Conservation (phyloP, 2,329 filamentous ascomycete species). For the Trichoderma koningiopsis region DNA sequence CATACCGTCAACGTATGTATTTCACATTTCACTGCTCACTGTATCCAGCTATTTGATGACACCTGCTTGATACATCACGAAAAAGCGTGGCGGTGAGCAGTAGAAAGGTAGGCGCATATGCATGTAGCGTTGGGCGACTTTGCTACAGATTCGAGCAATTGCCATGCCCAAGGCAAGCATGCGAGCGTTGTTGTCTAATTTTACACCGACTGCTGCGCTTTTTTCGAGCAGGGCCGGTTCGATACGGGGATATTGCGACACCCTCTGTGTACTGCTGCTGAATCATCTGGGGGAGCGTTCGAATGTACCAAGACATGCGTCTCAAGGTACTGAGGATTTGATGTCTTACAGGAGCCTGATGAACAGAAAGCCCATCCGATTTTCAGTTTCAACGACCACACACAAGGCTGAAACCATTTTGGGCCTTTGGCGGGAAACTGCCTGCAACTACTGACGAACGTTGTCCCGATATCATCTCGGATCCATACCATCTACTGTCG, state of each 20-base stretch:
- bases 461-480: not conserved
- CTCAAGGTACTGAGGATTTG: not conserved
- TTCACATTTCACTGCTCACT: not conserved
- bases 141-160: not conserved
- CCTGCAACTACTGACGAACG: not conserved
- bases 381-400: not conserved
- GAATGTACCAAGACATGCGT: not conserved
- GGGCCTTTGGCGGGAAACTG: not conserved
- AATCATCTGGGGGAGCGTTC: not conserved
- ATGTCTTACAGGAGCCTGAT: not conserved
- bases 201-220: not conserved
- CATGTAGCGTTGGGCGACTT: not conserved
- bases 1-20: not conserved
- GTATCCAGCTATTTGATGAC: not conserved
- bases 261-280: not conserved
- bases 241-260: not conserved
- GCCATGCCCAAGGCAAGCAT: not conserved
- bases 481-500: not conserved
- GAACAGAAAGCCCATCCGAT: not conserved
- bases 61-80: not conserved
- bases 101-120: not conserved
- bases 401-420: not conserved
- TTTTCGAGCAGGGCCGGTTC: not conserved
- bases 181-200: not conserved
- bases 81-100: not conserved